Percentiles rank a stretch among this genome's conserved stretches.
phyloP scores from a whole-genome alignment of 805 yeast genomes.

The Scheffersomyces spartinae region DNA sequence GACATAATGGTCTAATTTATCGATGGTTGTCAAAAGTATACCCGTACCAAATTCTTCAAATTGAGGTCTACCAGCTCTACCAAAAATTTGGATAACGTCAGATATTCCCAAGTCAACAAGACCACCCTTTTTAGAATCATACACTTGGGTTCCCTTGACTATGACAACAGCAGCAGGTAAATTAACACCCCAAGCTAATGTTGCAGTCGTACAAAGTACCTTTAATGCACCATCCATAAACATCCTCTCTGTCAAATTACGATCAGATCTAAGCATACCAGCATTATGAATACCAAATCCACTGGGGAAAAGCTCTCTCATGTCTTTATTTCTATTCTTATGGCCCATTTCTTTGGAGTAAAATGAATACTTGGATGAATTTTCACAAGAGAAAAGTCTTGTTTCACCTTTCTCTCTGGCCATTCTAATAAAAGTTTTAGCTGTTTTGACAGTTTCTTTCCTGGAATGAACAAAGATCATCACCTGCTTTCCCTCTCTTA shows the following conservation, averaged over 20 bases:
- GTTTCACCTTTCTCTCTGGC: slow-evolving; percentile 52
- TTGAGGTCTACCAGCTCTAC: slow-evolving; percentile 99
- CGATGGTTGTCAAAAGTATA: slow-evolving; percentile 73
- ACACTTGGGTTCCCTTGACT: slow-evolving; percentile 92
- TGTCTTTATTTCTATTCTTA: slow-evolving; percentile 66
- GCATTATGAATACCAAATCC: slow-evolving; percentile 98
- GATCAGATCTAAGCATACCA: slow-evolving; percentile 85
- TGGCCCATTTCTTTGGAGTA: slow-evolving; percentile 52
- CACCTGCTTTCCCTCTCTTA: slow-evolving; percentile 68
- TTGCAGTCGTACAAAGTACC: slow-evolving; percentile 91
- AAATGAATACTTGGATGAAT: slow-evolving; percentile 25
- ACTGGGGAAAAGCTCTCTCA: slow-evolving; percentile 62
- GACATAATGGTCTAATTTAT: slow-evolving; percentile 78
- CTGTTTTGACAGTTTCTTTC: slow-evolving; percentile 82
- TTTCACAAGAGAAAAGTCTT: slow-evolving; percentile 45
- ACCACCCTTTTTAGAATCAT: slow-evolving; percentile 92
- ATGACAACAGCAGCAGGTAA: slow-evolving; percentile 97
- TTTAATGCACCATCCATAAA: slow-evolving; percentile 77
- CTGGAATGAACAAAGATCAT: slow-evolving; percentile 97
- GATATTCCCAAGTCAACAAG: slow-evolving; percentile 87
- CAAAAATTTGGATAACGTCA: slow-evolving; percentile 95
- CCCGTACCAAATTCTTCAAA: slow-evolving; percentile 90
- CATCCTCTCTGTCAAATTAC: slow-evolving; percentile 82
- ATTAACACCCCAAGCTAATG: slow-evolving; percentile 99
- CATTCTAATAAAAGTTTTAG: slow-evolving; percentile 56